Evolutionary conservation across 345 rosid species (phyloP), one percentile per base, ranked within the genome.

Genomic region (Populus ilicifolia): DNA sequence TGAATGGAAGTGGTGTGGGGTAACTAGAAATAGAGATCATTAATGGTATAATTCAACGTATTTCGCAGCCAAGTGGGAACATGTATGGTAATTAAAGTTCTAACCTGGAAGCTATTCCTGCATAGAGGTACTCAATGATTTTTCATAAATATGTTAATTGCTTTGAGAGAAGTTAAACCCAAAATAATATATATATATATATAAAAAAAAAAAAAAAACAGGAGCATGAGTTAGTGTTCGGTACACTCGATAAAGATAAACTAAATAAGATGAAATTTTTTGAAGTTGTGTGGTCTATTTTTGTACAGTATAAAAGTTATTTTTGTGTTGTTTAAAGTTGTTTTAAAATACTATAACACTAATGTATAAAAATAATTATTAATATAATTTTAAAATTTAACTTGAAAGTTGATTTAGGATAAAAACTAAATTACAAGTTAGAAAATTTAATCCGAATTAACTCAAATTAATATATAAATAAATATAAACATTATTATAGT

Each of bases 391-490:
- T 33, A 33, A 33, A 33, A 33, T 33, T 33, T 0, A 33, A 33
- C 5, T 33, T 33, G 0, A 4, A 3, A 0, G 35, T 33, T 0
- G 0, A 33, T 3, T 2, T 4, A 33, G 0, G 4, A 33, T 4
- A 2, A 33, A 0, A 3, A 33, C 4, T 33, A 0, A 4, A 2
- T 33, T 33, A 33, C 5, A 0, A 4, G 4, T 33, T 3, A 0
- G 5, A 0, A 33, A 0, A 5, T 5, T 33, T 0, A 33, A 33
- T 0, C 5, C 35, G 5, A 4, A 33, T 3, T 33, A 33, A 4
- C 5, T 0, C 0, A 33, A 33, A 4, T 33, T 4, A 33, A 33
- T 4, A 0, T 33, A 33, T 2, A 4, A 33, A 33, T 33, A 33
- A 4, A 33, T 0, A 33, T 33, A 2, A 33, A 0, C 4, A 33